Evolutionary conservation across 768 basidiomycete species (phyloP).

Genomic region (Leccinellum luteum): DNA sequence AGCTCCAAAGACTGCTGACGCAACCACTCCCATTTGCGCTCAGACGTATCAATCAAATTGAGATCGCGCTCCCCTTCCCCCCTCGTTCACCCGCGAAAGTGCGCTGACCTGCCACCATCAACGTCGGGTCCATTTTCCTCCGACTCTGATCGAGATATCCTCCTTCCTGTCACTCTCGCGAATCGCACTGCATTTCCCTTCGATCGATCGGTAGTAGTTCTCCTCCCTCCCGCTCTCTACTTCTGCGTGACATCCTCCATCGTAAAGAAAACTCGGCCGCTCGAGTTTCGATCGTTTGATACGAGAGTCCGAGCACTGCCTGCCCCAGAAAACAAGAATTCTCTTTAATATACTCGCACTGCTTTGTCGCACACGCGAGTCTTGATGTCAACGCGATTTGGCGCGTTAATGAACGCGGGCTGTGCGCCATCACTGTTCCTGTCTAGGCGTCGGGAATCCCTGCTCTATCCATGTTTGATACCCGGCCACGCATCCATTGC

Average conservation of each 20-base stretch:
- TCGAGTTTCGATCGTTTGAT: conserved; percentile 2
- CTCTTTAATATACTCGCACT: not conserved
- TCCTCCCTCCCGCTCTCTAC: not conserved
- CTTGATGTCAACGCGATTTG: not conserved
- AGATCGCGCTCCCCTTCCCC: not conserved
- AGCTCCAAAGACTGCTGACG: conserved; percentile 7
- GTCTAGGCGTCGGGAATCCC: not conserved
- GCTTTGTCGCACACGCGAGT: conserved; percentile 6
- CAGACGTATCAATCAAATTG: not conserved
- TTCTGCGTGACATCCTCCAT: not conserved
- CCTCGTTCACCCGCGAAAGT: conserved; percentile 9
- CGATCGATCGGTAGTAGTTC: not conserved
- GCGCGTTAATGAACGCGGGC: conserved; percentile 15
- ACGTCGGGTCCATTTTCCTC: not conserved
- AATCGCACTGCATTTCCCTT: not conserved
- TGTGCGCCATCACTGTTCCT: conserved; percentile 9
- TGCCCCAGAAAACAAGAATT: not conserved
- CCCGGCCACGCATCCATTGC: not conserved
- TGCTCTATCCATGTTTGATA: not conserved
- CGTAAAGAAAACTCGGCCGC: not conserved
- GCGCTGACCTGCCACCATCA: not conserved
- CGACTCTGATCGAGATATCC: conserved; percentile 14
- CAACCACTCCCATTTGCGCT: not conserved
- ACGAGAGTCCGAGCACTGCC: conserved; percentile 6
- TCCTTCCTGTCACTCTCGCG: conserved; percentile 4